A percentile compares a stretch with the other conserved stretches of the same genome.
Evolutionary conservation across 805 yeast genomes (phyloP).

Genomic region (Schwanniomyces vanrijiae): DNA sequence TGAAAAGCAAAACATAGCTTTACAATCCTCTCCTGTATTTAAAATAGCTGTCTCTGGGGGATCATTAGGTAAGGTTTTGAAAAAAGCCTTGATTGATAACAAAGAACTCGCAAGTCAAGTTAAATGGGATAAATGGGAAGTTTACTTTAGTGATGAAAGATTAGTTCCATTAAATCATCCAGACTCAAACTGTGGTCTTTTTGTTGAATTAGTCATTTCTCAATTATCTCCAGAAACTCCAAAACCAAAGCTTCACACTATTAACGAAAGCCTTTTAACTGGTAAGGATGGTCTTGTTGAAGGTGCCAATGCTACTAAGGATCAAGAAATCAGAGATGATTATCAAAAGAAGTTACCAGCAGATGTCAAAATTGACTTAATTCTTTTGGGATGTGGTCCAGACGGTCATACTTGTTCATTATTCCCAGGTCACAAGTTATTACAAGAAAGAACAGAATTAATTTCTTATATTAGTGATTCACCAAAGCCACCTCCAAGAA

Average conservation of each 20-base stretch:
- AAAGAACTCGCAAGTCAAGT: constrained; percentile 41
- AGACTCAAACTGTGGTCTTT: constrained; percentile 84
- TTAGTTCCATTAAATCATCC: constrained; percentile 77
- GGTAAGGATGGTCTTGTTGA: constrained; percentile 45
- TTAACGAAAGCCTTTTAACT: constrained; percentile 60
- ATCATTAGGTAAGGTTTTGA: constrained; percentile 73
- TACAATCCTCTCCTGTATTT: constrained; percentile 49
- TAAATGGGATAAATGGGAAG: constrained; percentile 74
- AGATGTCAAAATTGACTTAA: constrained; percentile 53
- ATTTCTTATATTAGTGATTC: constrained; percentile 75
- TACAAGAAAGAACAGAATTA: constrained; percentile 49
- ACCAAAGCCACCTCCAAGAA: constrained; percentile 92
- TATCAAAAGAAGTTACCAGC: constrained; percentile 61
- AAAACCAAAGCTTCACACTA: constrained; percentile 64
- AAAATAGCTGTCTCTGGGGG: constrained; percentile 90
- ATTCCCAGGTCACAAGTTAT: constrained; percentile 79
- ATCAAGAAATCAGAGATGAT: constrained; percentile 53
- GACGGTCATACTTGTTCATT: constrained; percentile 95
- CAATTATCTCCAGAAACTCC: constrained; percentile 38
- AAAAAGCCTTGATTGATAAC: constrained; percentile 65
- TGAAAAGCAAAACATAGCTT: constrained; percentile 59
- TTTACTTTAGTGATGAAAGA: constrained; percentile 89
- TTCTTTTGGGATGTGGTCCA: constrained; percentile 89
- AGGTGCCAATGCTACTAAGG: constrained; percentile 48
- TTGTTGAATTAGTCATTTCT: constrained; percentile 61